These are phyloP conservation scores for Chalciporus sp. DNA, from an alignment of 1,284 basidiomycete species.

Conservation along the genomic window DNA sequence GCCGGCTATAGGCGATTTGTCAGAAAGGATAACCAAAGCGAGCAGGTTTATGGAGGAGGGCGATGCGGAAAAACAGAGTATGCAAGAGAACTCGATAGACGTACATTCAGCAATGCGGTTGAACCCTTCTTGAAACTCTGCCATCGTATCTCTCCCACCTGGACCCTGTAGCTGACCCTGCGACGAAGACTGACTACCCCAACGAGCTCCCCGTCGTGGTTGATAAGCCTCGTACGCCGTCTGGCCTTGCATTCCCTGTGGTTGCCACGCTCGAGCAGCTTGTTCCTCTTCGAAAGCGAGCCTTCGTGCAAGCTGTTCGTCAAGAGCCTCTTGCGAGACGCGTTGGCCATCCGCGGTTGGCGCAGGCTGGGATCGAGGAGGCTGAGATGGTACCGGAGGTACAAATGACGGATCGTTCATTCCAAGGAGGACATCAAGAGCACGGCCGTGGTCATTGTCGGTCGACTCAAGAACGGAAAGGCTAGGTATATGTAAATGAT, in stretches of 20 bases:
- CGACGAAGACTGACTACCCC: conserved; percentile 3
- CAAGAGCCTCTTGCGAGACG: conserved; percentile 65
- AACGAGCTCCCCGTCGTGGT: conserved; percentile 12
- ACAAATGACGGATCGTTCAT: conserved; percentile 81
- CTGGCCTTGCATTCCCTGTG: conserved; percentile 17
- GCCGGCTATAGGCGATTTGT: conserved; percentile 49
- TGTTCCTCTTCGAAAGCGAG: conserved; percentile 70
- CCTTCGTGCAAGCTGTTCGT: conserved; percentile 73
- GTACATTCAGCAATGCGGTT: conserved; percentile 74
- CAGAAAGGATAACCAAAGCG: not conserved
- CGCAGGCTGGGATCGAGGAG: conserved; percentile 10
- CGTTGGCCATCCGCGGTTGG: conserved; percentile 15
- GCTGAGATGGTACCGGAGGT: conserved; percentile 24
- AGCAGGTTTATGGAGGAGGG: too few relatives aligned
- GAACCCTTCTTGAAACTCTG: conserved; percentile 73
- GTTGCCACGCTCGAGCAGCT: conserved; percentile 37
- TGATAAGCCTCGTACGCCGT: conserved; percentile 28
- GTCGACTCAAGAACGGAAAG: conserved; percentile 71
- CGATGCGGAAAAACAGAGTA: too few relatives aligned
- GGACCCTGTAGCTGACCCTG: conserved; percentile 26
- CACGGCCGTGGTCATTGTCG: conserved; percentile 63
- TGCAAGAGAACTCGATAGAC: conserved; percentile 24
- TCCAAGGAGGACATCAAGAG: conserved; percentile 70
- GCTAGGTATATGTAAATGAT: conserved; percentile 35
- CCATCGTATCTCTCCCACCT: conserved; percentile 49